Base-by-base conservation (phyloP, 164 flowering plant genomes). In the Tetrastigma voinierianum region DNA sequence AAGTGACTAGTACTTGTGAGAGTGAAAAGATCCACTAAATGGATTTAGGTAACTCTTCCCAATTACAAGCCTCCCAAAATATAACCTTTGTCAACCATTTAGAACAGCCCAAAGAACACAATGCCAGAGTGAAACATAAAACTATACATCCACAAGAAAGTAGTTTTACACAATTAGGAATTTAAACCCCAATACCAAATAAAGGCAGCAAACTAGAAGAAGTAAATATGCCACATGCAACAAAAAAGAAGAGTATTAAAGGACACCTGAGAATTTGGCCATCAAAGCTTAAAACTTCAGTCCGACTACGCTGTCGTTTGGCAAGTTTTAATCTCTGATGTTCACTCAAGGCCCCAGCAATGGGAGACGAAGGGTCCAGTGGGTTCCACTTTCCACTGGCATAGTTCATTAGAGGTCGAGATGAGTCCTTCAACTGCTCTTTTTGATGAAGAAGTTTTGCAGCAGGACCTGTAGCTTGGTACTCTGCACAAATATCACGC, bases 351-450 rank as follows among this genome's bases (percentile, higher is more conserved):
- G 89, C 84, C 71, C 92, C 94, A 72, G 97, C 80, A 62, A 95
- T 90, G 46, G 98, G 97, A 74, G 90, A 89, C 40, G 97, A 95
- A 65, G 98, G 93, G 56, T 90, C 98, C 74, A 81, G 83, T 3
- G 97, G 96, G 68, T 95, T 91, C 97, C 98, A 95, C 69, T 87
- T 91, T 74, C 97, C 92, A 74, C 98, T 95, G 6, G 98, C 98
- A 86, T 91, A 95, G 70, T 70, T 88, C 84, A 89, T 83, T 24
- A 85, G 86, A 46, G 78, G 82, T 18, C 79, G 80, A 58, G 96
- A 70, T 48, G 74, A 55, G 17, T 84, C 88, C 75, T 84, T 90
- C 59, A 82, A 45, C 72, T 83, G 87, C 69, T 91, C 96, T 65
- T 78, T 87, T 67, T 90, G 96, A 70, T 88, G 87, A 45, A 95